Conservation (phyloP, 371 early-diverging fungal genomes). For the Zopfochytrium polystomum region DNA sequence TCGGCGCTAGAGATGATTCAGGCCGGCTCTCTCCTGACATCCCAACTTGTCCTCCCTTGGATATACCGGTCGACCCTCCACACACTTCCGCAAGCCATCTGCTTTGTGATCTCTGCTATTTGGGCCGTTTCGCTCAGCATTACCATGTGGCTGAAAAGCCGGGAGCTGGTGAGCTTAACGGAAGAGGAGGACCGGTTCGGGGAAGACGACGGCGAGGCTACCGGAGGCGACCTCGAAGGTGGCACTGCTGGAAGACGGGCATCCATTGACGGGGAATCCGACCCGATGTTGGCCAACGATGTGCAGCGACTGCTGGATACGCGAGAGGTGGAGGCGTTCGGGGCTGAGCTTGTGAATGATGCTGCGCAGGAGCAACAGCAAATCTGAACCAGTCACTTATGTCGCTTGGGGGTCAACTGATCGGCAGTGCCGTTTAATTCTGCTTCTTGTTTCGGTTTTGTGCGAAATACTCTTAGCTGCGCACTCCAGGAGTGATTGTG, state of each 20-base stretch:
- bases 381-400: too few species aligned
- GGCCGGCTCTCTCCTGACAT: slow-evolving; percentile 1
- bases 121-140: slow-evolving; percentile 13
- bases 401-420: too few species aligned
- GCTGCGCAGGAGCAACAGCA: background rate
- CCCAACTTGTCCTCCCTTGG: slow-evolving; percentile 11
- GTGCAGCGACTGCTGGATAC: too few species aligned
- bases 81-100: slow-evolving; percentile 13
- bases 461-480: too few species aligned
- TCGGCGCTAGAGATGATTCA: slow-evolving; percentile 31
- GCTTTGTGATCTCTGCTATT: slow-evolving; percentile 14
- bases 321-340: slow-evolving; percentile 9
- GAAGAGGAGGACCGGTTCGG: slow-evolving; percentile 6
- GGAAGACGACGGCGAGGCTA: background rate
- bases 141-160: slow-evolving; percentile 15
- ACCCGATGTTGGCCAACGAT: too few species aligned
- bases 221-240: background rate
- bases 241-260: background rate
- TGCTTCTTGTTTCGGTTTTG: too few species aligned
- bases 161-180: slow-evolving; percentile 18
- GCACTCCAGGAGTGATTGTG: background rate
- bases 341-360: slow-evolving; percentile 1
- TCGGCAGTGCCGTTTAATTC: too few species aligned
- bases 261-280: background rate
- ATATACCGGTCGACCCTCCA: slow-evolving; percentile 18